phyloP scores from a whole-genome alignment of 768 basidiomycete species.

The Dentipellis sp. region DNA sequence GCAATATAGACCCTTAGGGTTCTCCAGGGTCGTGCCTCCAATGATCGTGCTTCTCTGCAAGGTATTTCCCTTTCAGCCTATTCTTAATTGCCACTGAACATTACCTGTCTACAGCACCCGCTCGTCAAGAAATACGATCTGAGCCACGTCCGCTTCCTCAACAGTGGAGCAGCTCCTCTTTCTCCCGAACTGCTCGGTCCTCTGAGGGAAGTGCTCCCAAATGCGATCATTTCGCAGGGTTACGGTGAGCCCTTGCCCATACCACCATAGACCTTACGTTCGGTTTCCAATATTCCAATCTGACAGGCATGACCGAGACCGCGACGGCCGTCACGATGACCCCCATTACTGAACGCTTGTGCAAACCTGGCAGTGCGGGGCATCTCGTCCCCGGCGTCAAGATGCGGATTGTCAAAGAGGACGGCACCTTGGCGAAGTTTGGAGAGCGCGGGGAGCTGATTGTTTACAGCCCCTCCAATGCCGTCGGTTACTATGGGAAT shows the following conservation, averaged over 20 bases:
- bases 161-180: slow-evolving; percentile 27
- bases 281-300: background rate
- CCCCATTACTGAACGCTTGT: slow-evolving; percentile 36
- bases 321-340: slow-evolving; percentile 45
- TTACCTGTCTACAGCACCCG: slow-evolving; percentile 15
- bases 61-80: slow-evolving; percentile 7
- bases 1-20: background rate
- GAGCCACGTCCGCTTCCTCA: slow-evolving; percentile 16
- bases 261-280: background rate
- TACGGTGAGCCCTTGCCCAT: slow-evolving; percentile 31
- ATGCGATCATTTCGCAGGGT: slow-evolving; percentile 49
- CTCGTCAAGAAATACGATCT: slow-evolving; percentile 23
- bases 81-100: background rate
- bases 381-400: slow-evolving; percentile 40
- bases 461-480: slow-evolving; percentile 32
- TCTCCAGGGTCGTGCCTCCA: slow-evolving; percentile 19
- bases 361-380: slow-evolving; percentile 40
- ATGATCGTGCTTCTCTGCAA: slow-evolving; percentile 23
- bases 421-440: slow-evolving; percentile 42
- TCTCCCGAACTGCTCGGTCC: slow-evolving; percentile 26
- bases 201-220: slow-evolving; percentile 39
- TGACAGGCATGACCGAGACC: slow-evolving; percentile 61
- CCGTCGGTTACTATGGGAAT: slow-evolving; percentile 41
- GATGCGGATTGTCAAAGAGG: slow-evolving; percentile 41
- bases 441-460: slow-evolving; percentile 53